Conservation (phyloP, 2,329 filamentous ascomycete genomes). For the Monilinia fructigena region DNA sequence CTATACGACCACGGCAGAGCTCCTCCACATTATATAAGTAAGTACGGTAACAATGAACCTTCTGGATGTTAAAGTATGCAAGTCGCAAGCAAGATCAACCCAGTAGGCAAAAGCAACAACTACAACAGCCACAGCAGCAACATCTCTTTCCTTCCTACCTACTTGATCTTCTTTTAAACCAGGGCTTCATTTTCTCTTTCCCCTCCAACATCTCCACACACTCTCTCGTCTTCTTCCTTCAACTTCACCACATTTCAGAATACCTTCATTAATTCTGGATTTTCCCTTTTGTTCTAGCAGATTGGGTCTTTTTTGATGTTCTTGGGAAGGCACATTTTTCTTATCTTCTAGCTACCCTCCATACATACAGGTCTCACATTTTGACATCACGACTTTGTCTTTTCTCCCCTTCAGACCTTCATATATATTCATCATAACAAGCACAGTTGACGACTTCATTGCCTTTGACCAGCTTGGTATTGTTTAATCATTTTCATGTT, state of each 20-base stretch:
- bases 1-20: not conserved
- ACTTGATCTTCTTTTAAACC: not conserved
- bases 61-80: not conserved
- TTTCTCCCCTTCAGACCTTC: constrained; percentile 2
- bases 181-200: not conserved
- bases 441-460: constrained; percentile 38
- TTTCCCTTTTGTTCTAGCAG: not conserved
- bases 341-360: constrained; percentile 6
- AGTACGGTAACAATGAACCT: not conserved
- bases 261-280: not conserved
- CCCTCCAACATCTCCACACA: too few species aligned
- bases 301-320: constrained; percentile 11
- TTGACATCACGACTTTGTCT: constrained; percentile 5
- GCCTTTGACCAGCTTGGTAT: constrained; percentile 35
- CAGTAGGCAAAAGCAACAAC: constrained; percentile 1
- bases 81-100: not conserved
- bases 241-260: not conserved
- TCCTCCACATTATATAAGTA: not conserved
- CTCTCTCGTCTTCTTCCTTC: constrained; percentile 9
- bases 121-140: too few species aligned
- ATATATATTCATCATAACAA: constrained; percentile 27
- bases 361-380: not conserved
- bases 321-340: not conserved
- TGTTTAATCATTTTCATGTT: constrained; percentile 21
- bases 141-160: not conserved